Conservation (phyloP, 2,329 filamentous ascomycete genomes). For the Coniochaeta prunicola region DNA sequence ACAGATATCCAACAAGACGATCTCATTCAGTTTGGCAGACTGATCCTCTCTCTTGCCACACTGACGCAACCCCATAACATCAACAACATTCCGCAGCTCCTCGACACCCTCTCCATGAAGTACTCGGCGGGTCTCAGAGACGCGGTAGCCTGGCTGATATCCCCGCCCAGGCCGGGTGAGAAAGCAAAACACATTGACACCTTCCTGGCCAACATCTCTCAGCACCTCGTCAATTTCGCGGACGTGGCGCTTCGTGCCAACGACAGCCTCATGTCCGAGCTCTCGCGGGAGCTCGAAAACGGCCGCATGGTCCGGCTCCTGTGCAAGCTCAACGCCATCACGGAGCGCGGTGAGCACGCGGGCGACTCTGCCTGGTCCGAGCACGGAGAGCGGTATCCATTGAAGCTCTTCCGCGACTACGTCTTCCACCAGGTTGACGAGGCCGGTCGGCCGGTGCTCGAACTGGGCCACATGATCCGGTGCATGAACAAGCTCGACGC, state of each 20-base stretch:
- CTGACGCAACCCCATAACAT: conserved; percentile 49
- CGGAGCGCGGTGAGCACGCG: conserved; percentile 82
- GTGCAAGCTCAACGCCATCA: conserved; percentile 77
- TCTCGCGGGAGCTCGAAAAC: conserved; percentile 83
- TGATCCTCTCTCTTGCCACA: conserved; percentile 76
- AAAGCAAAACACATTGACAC: conserved; percentile 76
- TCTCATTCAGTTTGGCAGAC: conserved; percentile 72
- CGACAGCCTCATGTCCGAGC: conserved; percentile 65
- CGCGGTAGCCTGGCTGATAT: conserved; percentile 75
- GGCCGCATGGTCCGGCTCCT: conserved; percentile 74
- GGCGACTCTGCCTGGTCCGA: conserved; percentile 79
- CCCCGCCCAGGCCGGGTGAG: conserved; percentile 45
- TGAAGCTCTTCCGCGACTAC: conserved; percentile 94
- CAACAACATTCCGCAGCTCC: conserved; percentile 58
- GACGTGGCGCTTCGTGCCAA: conserved; percentile 73
- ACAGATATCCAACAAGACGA: conserved; percentile 83
- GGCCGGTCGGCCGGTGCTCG: conserved; percentile 73
- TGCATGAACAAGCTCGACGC: conserved; percentile 91
- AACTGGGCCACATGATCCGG: conserved; percentile 79
- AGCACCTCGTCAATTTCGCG: conserved; percentile 67
- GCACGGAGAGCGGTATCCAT: conserved; percentile 82
- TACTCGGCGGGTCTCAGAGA: conserved; percentile 76
- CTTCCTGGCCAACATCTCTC: conserved; percentile 71
- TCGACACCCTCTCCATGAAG: conserved; percentile 65
- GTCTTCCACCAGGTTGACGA: conserved; percentile 94